Base-by-base conservation (phyloP, 2,329 filamentous ascomycete genomes). In the Westerdykella sp. region DNA sequence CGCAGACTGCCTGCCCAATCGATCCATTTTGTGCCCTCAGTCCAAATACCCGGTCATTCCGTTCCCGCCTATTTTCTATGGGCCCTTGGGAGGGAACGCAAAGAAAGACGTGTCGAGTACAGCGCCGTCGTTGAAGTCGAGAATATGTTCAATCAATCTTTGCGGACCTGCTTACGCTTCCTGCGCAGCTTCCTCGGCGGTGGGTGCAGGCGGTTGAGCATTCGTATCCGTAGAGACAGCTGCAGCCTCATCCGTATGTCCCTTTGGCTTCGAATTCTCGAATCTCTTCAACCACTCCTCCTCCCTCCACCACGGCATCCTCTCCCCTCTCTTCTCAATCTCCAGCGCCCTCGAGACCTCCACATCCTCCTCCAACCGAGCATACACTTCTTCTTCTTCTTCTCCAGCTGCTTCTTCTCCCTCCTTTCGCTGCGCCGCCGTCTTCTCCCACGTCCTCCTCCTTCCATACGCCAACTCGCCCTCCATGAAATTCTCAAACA, bases 401-500 rank as follows among this genome's bases (percentile, higher is more conserved):
- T 12, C 25, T 12, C 11, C 25, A 2, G 25, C 6, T 61, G 60
- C n/a, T 54, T 40, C 10, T 71, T 61, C 3, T 61, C 25, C 12
- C 66, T 61, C 18, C 59, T 59, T 11, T 13, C 32, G 59, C 14
- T 59, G 51, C 14, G 66, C 51, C 14, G 66, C 51, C 6, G 61
- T 60, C n/a, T 54, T 41, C 10, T 71, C 62, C 3, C 61, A 28
- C 12, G 66, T 60, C 18, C 59, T 60, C 21, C 62, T 53, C 34
- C 60, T 51, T 30, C 53, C 53, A 2, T 41, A 46, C 10, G 56
- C 78, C 69, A 83, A 81, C 62, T 83, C 80, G 28, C 79, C 73
- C 62, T 91, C 86, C 53, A 87, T 75, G 25, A 84, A 76, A 58
- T 88, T 86, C 44, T 87, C 79, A n/a, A 93, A 67, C 14, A 91